A percentile compares a stretch with the other conserved stretches of the same genome.
Conservation (phyloP, 202 grass and related monocot species). For the Brachypodium distachyon region DNA sequence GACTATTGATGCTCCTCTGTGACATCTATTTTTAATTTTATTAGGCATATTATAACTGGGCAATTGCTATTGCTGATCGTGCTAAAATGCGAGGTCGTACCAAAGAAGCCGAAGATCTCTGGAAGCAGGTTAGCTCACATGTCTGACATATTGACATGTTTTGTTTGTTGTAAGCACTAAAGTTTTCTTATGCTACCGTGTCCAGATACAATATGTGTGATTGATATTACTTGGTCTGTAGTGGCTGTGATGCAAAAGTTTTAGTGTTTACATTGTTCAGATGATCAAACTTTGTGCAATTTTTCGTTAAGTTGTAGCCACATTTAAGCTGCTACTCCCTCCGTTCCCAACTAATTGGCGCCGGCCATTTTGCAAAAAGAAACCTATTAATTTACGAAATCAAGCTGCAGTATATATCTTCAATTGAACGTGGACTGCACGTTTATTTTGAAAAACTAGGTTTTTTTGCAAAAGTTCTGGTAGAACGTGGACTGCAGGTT, state of each 20-base stretch:
- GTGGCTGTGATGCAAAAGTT: neutral
- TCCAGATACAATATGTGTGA: neutral
- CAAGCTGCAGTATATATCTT: too few species aligned
- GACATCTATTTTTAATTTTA: slow-evolving; percentile 19
- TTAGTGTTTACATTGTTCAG: neutral
- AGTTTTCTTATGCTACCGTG: neutral
- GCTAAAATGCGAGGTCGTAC: slow-evolving; percentile 98
- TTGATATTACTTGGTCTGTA: slow-evolving; percentile 2
- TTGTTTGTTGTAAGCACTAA: slow-evolving; percentile 3
- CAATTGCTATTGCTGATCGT: slow-evolving; percentile 99
- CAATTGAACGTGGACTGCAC: too few species aligned
- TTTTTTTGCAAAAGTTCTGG: too few species aligned
- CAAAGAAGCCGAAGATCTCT: slow-evolving; percentile 98
- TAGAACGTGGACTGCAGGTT: too few species aligned
- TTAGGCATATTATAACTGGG: slow-evolving; percentile 99
- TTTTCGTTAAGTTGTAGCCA: neutral
- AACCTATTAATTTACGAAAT: too few species aligned
- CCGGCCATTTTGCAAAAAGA: too few species aligned
- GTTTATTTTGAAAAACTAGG: too few species aligned
- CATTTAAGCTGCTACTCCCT: neutral
- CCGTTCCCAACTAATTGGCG: too few species aligned
- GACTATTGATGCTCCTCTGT: neutral
- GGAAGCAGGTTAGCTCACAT: slow-evolving; percentile 78
- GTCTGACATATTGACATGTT: neutral
- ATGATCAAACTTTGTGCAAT: neutral